These are phyloP conservation scores for Endocarpon pusillum DNA, from an alignment of 495 filamentous ascomycete species.

Conservation along the genomic window DNA sequence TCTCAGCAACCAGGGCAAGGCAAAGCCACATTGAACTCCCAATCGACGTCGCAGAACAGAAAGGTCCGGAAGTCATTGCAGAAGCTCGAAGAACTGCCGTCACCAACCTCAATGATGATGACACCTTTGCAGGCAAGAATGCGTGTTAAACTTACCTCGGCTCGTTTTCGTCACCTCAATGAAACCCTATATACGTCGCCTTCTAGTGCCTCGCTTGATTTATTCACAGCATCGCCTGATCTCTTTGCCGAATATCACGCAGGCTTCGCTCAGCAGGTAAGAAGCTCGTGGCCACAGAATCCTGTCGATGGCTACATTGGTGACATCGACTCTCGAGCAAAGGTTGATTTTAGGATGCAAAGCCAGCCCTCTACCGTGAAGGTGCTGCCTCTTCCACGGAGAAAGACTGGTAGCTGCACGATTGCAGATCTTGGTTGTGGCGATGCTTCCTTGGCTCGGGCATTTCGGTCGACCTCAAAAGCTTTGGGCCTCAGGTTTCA, in stretches of 20 bases:
- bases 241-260: conserved; percentile 90
- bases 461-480: conserved; percentile 35
- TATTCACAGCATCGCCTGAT: conserved; percentile 68
- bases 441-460: conserved; percentile 49
- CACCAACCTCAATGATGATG: conserved; percentile 18
- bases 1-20: conserved; percentile 6
- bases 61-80: conserved; percentile 4
- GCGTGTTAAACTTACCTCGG: conserved; percentile 80
- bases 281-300: conserved; percentile 84
- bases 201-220: conserved; percentile 54
- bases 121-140: conserved; percentile 87
- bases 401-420: conserved; percentile 43
- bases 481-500: conserved; percentile 50
- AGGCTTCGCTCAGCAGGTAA: conserved; percentile 84
- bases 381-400: conserved; percentile 26
- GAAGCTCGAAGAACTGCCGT: conserved; percentile 14
- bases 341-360: conserved; percentile 19
- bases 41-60: conserved; percentile 8
- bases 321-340: conserved; percentile 42
- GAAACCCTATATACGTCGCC: conserved; percentile 87
- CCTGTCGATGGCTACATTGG: conserved; percentile 71
- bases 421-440: conserved; percentile 79
- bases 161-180: conserved; percentile 94
- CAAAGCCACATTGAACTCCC: conserved; percentile 9
- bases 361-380: conserved; percentile 20